Evolutionary conservation across 129 eudicot genomes (phyloP).

Genomic region (Silybum marianum): DNA sequence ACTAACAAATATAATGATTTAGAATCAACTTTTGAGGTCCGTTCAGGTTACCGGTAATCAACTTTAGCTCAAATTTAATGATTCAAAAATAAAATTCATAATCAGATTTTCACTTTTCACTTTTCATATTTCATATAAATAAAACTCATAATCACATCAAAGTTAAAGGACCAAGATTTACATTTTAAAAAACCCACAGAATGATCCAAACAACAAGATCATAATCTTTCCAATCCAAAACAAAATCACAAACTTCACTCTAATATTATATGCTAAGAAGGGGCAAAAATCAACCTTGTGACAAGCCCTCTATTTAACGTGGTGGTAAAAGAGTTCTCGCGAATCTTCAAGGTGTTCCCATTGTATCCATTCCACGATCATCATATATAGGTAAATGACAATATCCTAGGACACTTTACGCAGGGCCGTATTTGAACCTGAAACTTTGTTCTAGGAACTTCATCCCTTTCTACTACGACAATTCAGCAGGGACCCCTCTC

Average conservation of each 20-base stretch:
- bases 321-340: not conserved
- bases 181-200: not conserved
- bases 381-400: not conserved
- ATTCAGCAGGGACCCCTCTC: not conserved
- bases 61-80: not conserved
- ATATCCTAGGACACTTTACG: not conserved
- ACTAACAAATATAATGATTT: no score
- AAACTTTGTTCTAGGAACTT: not conserved
- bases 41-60: no score
- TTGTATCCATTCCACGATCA: not conserved
- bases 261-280: conserved; percentile 1
- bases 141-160: not conserved
- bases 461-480: no score
- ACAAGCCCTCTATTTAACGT: not conserved
- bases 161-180: not conserved
- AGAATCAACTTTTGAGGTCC: no score
- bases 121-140: not conserved
- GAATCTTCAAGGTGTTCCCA: not conserved
- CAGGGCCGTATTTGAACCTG: not conserved
- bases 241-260: conserved; percentile 24
- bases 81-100: not conserved
- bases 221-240: conserved; percentile 13
- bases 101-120: not conserved
- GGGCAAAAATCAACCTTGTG: conserved; percentile 17
- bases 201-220: conserved; percentile 4